These are phyloP conservation scores for Acacia confusa DNA, from an alignment of 306 rosid genomes.

Conservation along the genomic window DNA sequence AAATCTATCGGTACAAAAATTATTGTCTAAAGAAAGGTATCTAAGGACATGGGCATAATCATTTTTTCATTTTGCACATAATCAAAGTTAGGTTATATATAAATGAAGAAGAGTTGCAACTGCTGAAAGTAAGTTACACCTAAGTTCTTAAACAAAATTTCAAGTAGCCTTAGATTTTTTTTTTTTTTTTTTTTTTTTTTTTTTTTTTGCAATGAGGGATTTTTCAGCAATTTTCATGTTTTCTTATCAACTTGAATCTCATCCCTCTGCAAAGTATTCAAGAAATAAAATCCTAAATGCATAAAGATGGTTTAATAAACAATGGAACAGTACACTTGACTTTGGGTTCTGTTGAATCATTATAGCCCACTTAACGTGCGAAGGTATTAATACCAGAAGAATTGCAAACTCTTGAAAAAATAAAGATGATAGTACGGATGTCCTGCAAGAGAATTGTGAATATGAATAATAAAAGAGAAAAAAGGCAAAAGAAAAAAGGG, in stretches of 20 bases:
- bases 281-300: background rate
- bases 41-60: too few relatives aligned
- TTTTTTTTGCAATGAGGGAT: too few relatives aligned
- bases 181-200: too few relatives aligned
- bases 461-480: conserved; percentile 6
- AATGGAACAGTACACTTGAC: background rate
- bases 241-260: background rate
- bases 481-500: conserved; percentile 11
- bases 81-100: too few relatives aligned
- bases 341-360: background rate
- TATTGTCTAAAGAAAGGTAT: too few relatives aligned
- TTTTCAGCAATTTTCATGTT: too few relatives aligned
- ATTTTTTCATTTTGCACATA: too few relatives aligned
- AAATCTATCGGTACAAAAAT: too few relatives aligned
- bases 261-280: background rate
- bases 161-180: too few relatives aligned
- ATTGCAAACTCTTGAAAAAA: background rate
- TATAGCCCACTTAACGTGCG: conserved; percentile 1
- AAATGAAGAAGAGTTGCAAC: too few relatives aligned
- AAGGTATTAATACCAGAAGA: background rate
- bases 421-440: background rate
- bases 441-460: background rate
- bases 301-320: background rate
- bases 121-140: too few relatives aligned
- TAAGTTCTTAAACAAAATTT: too few relatives aligned